Evolutionary conservation across 257 asterid species (phyloP), one percentile per base, ranked within the genome.

Genomic region (Verbena officinalis): DNA sequence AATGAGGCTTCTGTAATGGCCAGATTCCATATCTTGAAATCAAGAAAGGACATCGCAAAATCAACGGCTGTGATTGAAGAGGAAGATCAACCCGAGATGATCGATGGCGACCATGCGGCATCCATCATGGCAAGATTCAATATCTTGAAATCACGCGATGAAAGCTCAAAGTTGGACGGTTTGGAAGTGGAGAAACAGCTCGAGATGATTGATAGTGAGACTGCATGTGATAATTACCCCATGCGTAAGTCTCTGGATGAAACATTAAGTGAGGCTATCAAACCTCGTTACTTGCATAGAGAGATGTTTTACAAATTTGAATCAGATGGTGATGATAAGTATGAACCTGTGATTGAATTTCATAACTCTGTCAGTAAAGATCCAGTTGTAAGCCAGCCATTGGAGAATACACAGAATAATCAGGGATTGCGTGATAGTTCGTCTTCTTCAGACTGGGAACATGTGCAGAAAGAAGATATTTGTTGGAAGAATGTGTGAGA

Each of bases 401-500:
- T 64, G 34, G 78, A 56, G 71, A 73, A 17, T 60, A 67, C 59
- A 66, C 79, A 56, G 14, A 43, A 33, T 63, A 73, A 72, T 31
- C 13, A 73, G 1, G 83, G 84, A 51, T 77, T 77, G 75, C 78
- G 43, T 50, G 93, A 77, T 54, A 76, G 80, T 60, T 71, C 79
- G 45, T 66, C 83, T 57, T 81, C 96, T 10, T 89, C 95, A 0
- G 98, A 90, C 38, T 93, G 98, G 98, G 98, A 93, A 63, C 97
- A 93, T 74, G 89, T 93, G 0, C 57, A 69, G 64, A 85, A 81
- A 71, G 98, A 93, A 60, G 95, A 87, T 13, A 57, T 74, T 44
- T 66, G 85, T 5, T 83, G 84, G 86, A 84, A 75, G 68, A 77
- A 77, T 48, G 31, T 45, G 30, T 69, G 69, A 36, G 11, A 36